A percentile compares a stretch with the other conserved stretches of the same genome.
Evolutionary conservation across 257 asterid species (phyloP).

Genomic region (Solanum infundibuliforme): DNA sequence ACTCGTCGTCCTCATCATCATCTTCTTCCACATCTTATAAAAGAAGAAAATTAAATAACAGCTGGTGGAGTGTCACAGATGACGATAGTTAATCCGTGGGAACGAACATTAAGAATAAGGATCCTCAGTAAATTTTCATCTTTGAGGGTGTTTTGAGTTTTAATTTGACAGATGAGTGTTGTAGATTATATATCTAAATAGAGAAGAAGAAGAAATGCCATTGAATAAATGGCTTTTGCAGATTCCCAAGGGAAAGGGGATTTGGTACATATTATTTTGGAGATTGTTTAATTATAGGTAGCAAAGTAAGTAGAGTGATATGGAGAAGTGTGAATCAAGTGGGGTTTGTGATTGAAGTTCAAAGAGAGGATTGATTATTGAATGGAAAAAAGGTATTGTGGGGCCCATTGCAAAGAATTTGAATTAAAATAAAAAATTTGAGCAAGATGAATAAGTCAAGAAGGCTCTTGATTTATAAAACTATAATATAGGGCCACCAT

Average conservation of each 20-base stretch:
- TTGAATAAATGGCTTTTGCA: slow-evolving; percentile 41
- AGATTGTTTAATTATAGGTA: slow-evolving; percentile 8
- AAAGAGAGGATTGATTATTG: slow-evolving; percentile 33
- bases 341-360: slow-evolving; percentile 39
- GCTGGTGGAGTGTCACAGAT: slow-evolving; percentile 29
- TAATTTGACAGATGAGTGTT: slow-evolving; percentile 43
- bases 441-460: slow-evolving; percentile 8
- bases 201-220: slow-evolving; percentile 21
- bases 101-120: slow-evolving; percentile 1
- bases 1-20: slow-evolving; percentile 33
- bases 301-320: slow-evolving; percentile 33
- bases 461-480: slow-evolving; percentile 5
- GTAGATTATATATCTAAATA: slow-evolving; percentile 37
- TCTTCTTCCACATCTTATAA: slow-evolving; percentile 45
- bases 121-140: slow-evolving; percentile 34
- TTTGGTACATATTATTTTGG: slow-evolving; percentile 48
- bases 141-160: slow-evolving; percentile 35
- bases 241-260: slow-evolving; percentile 81
- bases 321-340: slow-evolving; percentile 17
- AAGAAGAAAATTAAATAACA: slow-evolving; percentile 60
- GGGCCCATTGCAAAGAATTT: slow-evolving; percentile 23
- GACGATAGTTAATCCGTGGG: slow-evolving; percentile 29
- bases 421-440: slow-evolving; percentile 19
- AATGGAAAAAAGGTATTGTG: slow-evolving; percentile 25
- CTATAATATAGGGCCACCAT: slow-evolving; percentile 9